Evolutionary conservation across 1,284 basidiomycete genomes (phyloP).

Genomic region (Sphaerobolus stellatus): DNA sequence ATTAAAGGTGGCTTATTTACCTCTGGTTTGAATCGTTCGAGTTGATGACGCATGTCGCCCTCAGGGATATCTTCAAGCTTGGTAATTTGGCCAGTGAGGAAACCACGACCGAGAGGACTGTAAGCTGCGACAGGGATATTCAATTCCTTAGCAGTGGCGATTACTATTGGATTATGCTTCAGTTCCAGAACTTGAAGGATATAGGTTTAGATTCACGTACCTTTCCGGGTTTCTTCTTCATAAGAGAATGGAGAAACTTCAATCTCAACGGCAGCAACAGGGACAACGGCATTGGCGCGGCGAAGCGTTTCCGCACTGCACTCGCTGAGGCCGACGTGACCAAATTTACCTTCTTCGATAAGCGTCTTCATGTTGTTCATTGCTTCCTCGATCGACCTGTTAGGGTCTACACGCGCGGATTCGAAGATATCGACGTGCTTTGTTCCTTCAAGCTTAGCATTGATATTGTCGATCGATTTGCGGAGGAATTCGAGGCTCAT

Average conservation of each 20-base stretch:
- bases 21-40: conserved; percentile 38
- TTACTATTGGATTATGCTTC: conserved; percentile 37
- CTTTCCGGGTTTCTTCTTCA: conserved; percentile 41
- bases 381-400: conserved; percentile 35
- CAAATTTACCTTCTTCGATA: conserved; percentile 38
- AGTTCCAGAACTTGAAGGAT: not conserved
- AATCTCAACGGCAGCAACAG: conserved; percentile 51
- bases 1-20: no score
- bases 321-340: conserved; percentile 45
- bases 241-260: conserved; percentile 54
- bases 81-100: conserved; percentile 54
- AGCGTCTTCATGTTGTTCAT: conserved; percentile 21
- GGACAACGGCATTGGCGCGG: conserved; percentile 41
- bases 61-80: conserved; percentile 44
- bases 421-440: conserved; percentile 49
- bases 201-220: no score
- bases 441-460: conserved; percentile 38
- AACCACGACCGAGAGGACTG: conserved; percentile 58
- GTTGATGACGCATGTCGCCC: conserved; percentile 35
- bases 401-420: conserved; percentile 34
- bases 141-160: conserved; percentile 42
- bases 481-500: conserved; percentile 36
- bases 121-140: conserved; percentile 56
- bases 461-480: conserved; percentile 38
- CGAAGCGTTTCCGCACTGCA: conserved; percentile 43